Evolutionary conservation across 179 eudicot species (phyloP), one percentile per base, ranked within the genome.

Genomic region (Spinacia oleracea): DNA sequence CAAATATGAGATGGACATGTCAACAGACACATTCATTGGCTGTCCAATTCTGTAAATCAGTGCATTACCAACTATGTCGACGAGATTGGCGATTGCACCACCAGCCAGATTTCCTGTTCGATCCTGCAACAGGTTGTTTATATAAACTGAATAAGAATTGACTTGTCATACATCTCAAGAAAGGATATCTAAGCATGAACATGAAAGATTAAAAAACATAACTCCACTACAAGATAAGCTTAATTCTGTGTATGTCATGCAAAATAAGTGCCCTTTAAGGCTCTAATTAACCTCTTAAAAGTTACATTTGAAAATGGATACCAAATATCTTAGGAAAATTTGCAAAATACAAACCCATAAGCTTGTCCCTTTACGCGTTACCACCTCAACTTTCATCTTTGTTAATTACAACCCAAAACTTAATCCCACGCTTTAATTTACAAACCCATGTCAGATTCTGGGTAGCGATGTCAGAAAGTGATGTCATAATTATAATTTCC

Each of bases 61-160:
- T 5, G 93, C 91, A 76, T 84, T 87, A 31, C 98, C 97, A 58
- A 88, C 84, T 76, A 90, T 89, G 78, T 94, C 98, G 42, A 94
- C 84, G 76, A 94, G 84, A 82, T 87, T 90, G 9, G 96, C 92
- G 31, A 94, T 91, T 32, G 97, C 98, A 70, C 98, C 98, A 1
- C 76, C 15, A 35, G 87, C 84, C 83, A 94, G 65, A 32, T 86
- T 85, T 14, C 98, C 97, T 58, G 70, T 77, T 29, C 88, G 80
- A 83, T 94, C 93, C 98, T 94, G 89, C 77, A 75, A 73, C n/a
- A 79, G 68, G 23, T 71, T 29, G 59, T 23, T 67, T n/a, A 40
- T 29, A 11, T 4, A 18, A 53, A 66, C 31, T n/a, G 23, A 70
- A 70, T 70, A 58, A 63, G 59, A 50, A 14, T 18, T 21, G 18